Conservation (phyloP, 306 rosid species). For the Abrus pulchellus region DNA sequence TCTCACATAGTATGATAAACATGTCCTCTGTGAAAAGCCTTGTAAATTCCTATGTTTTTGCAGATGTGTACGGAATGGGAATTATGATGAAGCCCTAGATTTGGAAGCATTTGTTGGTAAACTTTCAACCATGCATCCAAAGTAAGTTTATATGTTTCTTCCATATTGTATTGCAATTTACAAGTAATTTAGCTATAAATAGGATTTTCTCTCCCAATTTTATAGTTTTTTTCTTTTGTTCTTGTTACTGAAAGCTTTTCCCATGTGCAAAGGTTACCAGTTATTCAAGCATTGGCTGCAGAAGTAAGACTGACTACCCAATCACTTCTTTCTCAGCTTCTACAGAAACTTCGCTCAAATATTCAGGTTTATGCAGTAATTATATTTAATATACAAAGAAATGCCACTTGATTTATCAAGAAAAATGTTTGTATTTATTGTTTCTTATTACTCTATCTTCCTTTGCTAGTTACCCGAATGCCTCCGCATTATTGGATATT, state of each 20-base stretch:
- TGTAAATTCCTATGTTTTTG: slow-evolving; percentile 42
- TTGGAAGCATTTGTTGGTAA: slow-evolving; percentile 93
- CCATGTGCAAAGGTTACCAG: slow-evolving; percentile 62
- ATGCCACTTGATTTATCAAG: slow-evolving; percentile 37
- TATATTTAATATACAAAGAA: slow-evolving; percentile 26
- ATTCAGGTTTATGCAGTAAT: slow-evolving; percentile 74
- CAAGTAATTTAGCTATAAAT: slow-evolving; percentile 29
- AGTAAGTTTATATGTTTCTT: slow-evolving; percentile 59
- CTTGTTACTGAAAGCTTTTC: slow-evolving; percentile 15
- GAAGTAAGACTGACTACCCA: slow-evolving; percentile 94
- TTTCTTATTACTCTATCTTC: slow-evolving; percentile 42
- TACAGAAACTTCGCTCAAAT: slow-evolving; percentile 97
- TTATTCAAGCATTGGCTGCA: slow-evolving; percentile 87
- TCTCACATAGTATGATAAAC: slow-evolving; percentile 16
- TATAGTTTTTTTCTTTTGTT: slow-evolving; percentile 13
- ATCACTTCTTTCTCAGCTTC: slow-evolving; percentile 96
- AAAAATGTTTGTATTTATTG: slow-evolving; percentile 8
- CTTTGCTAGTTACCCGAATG: slow-evolving; percentile 88
- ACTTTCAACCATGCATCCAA: slow-evolving; percentile 97
- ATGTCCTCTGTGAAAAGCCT: slow-evolving; percentile 39
- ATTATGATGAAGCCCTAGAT: slow-evolving; percentile 97
- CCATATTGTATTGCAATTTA: neutral
- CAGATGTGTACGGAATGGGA: slow-evolving; percentile 98
- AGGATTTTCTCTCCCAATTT: slow-evolving; percentile 13
- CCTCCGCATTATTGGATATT: slow-evolving; percentile 92